Evolutionary conservation across 805 yeast species (phyloP), one percentile per base, ranked within the genome.

Genomic region (Zygosaccharomyces pseudorouxii): DNA sequence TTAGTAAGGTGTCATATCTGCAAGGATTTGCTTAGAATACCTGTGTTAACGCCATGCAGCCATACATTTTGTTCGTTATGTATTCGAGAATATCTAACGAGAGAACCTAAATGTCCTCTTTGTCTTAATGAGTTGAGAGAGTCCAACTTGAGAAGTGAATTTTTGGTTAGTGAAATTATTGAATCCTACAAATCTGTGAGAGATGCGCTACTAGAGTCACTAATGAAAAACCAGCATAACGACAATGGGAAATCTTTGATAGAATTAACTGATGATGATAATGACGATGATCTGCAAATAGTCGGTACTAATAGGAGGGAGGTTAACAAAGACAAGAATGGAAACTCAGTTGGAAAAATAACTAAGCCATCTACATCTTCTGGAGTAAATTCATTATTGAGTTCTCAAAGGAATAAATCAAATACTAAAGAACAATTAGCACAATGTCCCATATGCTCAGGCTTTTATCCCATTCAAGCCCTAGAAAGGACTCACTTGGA

Each of bases 31-130:
- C 72, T 86, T 47, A 75, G 70, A 28, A 86, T 90, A 0, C 97
- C 98, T 1, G 87, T 88, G 31, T 68, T 85, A 38, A 86, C 97
- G 0, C 77, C 84, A 2, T 90, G 98, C 70, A 84, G 86, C 31
- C 97, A 90, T 64, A 82, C 90, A 0, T 90, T 89, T 64, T 90
- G 98, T 66, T 87, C 96, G 0, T 74, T 82, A 11, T 90, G 98
- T 64, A 86, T 90, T 25, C 73, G 96, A 49, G 78, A 84, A 52
- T 80, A 84, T 53, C 67, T 90, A 35, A 70, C 80, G n/a, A 67
- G 66, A 33, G 78, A 77, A 27, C 75, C 77, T 16, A 70, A 75
- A 50, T 90, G 97, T 60, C 97, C 97, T 0, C 67, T 86, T 44
- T 90, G 97, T 64, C 75, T 83, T 20, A 73, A 77, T 22, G 86